Base-by-base conservation (phyloP, 371 early-diverging fungal genomes). In the Catenaria anguillulae region DNA sequence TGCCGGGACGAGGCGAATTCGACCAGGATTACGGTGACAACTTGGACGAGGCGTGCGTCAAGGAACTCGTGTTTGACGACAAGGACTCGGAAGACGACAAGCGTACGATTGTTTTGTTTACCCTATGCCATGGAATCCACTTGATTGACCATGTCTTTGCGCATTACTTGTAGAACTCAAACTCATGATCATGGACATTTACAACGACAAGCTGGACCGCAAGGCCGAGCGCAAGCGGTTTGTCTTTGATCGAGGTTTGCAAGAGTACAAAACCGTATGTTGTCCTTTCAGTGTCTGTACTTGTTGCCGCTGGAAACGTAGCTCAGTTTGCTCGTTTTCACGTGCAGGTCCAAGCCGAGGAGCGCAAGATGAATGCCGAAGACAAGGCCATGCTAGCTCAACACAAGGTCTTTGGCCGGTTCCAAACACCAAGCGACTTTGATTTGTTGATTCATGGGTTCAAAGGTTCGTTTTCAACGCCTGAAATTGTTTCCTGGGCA, bases 1-100 rank as follows among this genome's bases (percentile, higher is more conserved):
- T 99, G 98, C 97, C 98, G 4, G 87, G 89, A 31, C 89, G 99
- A 52, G 72, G 83, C 45, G 99, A 99, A 72, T 99, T 98, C 71
- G 99, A 99, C 64, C 79, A 82, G 8, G 99, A 99, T 72, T 82
- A 84, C 67, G 93, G 93, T 54, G 93, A 98, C 68, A 98, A 97
- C 31, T 92, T 95, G 2, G 58, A 58, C 36, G 99, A 99, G 75
- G 79, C 82, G 34, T 68, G 74, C 34, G 86, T 99, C 58, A 96
- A 93, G 68, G 97, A 98, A 63, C 82, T 99, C 80, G 76, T 83
- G 24, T 89, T 97, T 68, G 82, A 81, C 55, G 91, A 90, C 62
- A 87, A 88, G 60, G 93, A 94, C 66, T 71, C 86, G 17, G 77
- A 79, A 4, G 91, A 92, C 58, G 95, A 94, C 67, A 80, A 80